These are phyloP conservation scores for Malus sylvestris DNA, from an alignment of 306 rosid genomes.

Conservation along the genomic window DNA sequence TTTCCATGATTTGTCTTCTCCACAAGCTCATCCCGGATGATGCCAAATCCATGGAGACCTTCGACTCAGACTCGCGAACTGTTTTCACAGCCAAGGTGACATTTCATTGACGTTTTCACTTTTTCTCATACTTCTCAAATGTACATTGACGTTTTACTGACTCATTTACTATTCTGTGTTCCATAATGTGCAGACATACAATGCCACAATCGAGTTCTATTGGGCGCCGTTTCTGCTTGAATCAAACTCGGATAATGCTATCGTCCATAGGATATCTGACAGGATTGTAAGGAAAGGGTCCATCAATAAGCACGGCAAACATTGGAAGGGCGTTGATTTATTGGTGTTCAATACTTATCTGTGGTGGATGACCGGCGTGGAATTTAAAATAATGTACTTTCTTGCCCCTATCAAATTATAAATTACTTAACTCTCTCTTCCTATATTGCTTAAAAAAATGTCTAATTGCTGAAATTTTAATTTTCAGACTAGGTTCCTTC, in stretches of 20 bases:
- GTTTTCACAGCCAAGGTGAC: conserved; percentile 82
- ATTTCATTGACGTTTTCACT: background rate
- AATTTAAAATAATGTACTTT: conserved; percentile 72
- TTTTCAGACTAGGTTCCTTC: conserved; percentile 70
- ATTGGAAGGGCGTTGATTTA: conserved; percentile 86
- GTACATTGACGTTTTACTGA: background rate
- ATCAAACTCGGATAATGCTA: conserved; percentile 78
- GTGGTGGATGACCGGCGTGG: conserved; percentile 94
- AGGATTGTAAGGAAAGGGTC: conserved; percentile 84
- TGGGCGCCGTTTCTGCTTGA: conserved; percentile 98
- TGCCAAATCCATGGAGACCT: conserved; percentile 86
- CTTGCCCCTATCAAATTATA: background rate
- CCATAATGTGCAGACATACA: conserved; percentile 47
- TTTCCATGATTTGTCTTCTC: conserved; percentile 83
- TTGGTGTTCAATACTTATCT: conserved; percentile 83
- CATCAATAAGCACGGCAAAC: conserved; percentile 68
- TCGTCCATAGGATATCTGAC: conserved; percentile 67
- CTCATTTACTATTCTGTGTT: background rate
- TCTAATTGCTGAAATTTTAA: background rate
- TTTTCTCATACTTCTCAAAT: background rate
- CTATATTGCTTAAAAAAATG: background rate
- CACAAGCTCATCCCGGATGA: conserved; percentile 63
- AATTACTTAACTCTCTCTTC: background rate
- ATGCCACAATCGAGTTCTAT: conserved; percentile 92
- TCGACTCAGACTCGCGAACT: conserved; percentile 76